Evolutionary conservation across 2,329 filamentous ascomycete genomes (phyloP).

Genomic region (Truncatella angustata): DNA sequence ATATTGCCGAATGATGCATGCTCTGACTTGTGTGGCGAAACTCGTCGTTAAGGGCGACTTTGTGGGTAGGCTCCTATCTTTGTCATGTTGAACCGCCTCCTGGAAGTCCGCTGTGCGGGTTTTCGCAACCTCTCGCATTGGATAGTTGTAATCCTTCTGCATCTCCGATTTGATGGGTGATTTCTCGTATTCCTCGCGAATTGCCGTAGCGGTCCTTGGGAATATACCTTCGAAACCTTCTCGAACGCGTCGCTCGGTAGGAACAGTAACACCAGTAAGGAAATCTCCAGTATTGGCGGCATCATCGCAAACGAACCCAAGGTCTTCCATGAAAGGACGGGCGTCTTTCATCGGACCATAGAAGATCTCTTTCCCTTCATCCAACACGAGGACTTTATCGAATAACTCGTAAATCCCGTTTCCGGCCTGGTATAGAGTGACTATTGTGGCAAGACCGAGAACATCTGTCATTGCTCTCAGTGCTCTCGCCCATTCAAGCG

Average conservation of each 20-base stretch:
- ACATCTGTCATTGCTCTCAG: neutral
- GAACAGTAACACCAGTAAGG: slow-evolving; percentile 72
- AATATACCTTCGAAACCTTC: slow-evolving; percentile 57
- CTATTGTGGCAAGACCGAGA: neutral
- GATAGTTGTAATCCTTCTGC: no score
- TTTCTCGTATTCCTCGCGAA: neutral
- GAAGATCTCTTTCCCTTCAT: neutral
- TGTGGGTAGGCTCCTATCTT: no score
- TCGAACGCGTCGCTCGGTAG: slow-evolving; percentile 67
- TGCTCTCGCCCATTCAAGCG: slow-evolving; percentile 40
- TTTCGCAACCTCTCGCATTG: no score
- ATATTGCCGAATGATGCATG: no score
- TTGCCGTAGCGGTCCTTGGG: neutral
- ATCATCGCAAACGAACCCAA: slow-evolving; percentile 62
- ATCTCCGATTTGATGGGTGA: slow-evolving; percentile 31
- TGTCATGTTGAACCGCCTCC: no score
- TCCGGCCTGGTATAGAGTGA: neutral
- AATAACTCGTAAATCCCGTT: neutral
- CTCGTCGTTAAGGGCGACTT: no score
- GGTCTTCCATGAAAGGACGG: slow-evolving; percentile 61
- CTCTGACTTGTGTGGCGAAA: slow-evolving; percentile 36
- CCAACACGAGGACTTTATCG: neutral
- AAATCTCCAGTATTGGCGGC: slow-evolving; percentile 74
- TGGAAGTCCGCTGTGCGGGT: no score
- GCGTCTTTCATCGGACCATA: neutral